These are phyloP conservation scores for Pholiota conissans DNA, from an alignment of 768 basidiomycete genomes.

Conservation along the genomic window DNA sequence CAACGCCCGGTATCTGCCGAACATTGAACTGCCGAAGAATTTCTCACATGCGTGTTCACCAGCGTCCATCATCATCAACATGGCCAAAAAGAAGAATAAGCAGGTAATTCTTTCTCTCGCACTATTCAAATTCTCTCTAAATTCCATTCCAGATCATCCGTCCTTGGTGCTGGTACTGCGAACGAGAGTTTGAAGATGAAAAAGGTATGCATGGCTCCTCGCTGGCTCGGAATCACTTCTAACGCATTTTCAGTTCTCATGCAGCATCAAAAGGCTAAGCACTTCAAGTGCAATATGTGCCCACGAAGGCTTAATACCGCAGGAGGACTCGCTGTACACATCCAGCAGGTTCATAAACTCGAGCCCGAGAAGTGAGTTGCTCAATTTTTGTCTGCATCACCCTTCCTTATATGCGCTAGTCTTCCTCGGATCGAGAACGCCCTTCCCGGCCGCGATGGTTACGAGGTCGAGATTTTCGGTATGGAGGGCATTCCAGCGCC, in stretches of 20 bases:
- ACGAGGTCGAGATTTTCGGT: slow-evolving; percentile 98
- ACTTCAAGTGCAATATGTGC: slow-evolving; percentile 97
- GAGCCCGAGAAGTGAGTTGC: slow-evolving; percentile 82
- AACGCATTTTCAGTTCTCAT: slow-evolving; percentile 69
- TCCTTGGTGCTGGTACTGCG: slow-evolving; percentile 99
- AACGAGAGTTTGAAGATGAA: slow-evolving; percentile 99
- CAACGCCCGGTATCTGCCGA: not conserved
- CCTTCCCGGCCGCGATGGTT: slow-evolving; percentile 93
- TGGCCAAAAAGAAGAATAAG: slow-evolving; percentile 65
- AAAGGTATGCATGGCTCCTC: slow-evolving; percentile 62
- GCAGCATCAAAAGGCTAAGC: slow-evolving; percentile 99
- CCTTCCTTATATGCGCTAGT: slow-evolving; percentile 29
- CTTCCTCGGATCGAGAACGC: slow-evolving; percentile 95
- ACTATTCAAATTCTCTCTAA: not conserved
- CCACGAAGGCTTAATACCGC: slow-evolving; percentile 95
- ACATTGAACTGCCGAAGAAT: slow-evolving; percentile 2
- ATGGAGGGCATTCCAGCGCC: slow-evolving; percentile 98
- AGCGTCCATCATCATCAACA: slow-evolving; percentile 20
- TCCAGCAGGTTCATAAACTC: slow-evolving; percentile 99
- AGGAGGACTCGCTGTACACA: slow-evolving; percentile 95
- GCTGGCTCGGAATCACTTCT: not conserved
- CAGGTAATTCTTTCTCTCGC: slow-evolving; percentile 34
- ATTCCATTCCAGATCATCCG: slow-evolving; percentile 67
- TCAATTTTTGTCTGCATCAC: not conserved
- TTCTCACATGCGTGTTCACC: slow-evolving; percentile 14